Conservation (phyloP, 306 rosid genomes). For the Fagus sylvatica region DNA sequence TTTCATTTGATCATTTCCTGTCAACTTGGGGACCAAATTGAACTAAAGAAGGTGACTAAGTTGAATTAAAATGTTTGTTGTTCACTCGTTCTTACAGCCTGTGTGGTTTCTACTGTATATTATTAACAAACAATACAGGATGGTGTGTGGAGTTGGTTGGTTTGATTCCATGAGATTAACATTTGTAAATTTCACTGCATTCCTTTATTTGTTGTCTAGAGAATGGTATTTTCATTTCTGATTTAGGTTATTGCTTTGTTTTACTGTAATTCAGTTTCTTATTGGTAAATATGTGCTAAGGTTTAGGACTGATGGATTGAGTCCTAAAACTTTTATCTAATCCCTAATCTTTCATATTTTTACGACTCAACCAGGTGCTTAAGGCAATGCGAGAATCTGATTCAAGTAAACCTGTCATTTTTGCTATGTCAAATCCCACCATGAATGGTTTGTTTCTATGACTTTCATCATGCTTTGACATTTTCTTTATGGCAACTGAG, state of each 20-base stretch:
- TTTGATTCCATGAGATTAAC: background rate
- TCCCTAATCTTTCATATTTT: conserved; percentile 24
- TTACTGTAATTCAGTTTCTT: conserved; percentile 19
- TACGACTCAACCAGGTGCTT: conserved; percentile 70
- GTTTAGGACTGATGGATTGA: background rate
- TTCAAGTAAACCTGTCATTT: conserved; percentile 92
- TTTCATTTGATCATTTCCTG: conserved; percentile 24
- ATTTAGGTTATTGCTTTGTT: background rate
- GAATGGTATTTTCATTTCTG: background rate
- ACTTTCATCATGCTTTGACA: conserved; percentile 30
- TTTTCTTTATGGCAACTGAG: conserved; percentile 28
- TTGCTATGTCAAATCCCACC: conserved; percentile 99
- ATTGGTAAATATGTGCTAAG: background rate
- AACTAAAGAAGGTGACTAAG: conserved; percentile 17
- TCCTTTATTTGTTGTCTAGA: background rate
- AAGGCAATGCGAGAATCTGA: conserved; percentile 92
- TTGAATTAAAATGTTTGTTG: conserved; percentile 25
- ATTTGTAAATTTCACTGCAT: background rate
- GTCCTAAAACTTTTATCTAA: conserved; percentile 24
- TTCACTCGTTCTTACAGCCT: conserved; percentile 14
- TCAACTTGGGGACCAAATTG: conserved; percentile 7
- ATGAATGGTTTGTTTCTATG: conserved; percentile 77
- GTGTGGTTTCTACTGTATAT: background rate
- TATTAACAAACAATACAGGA: background rate
- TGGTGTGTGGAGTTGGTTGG: background rate